Conservation (phyloP, 1,284 basidiomycete genomes). For the Testicularia cyperi region DNA sequence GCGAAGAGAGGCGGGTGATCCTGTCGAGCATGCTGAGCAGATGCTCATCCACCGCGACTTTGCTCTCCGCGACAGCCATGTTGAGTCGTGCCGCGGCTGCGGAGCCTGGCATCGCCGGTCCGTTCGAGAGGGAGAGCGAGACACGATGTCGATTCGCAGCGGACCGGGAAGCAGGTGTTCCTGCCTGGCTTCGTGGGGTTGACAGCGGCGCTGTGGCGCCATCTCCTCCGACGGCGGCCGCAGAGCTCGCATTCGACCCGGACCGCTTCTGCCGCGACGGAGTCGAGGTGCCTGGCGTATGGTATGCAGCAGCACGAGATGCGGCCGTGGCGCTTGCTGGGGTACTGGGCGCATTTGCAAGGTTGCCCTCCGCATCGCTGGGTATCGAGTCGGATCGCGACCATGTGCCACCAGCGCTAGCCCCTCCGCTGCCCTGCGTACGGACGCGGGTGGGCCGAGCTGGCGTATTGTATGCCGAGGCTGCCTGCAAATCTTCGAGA, state of each 20-base stretch:
- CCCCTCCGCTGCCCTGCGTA: conserved; percentile 15
- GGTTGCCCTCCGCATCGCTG: conserved; percentile 6
- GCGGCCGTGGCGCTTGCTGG: too few species aligned
- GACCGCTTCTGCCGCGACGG: conserved; percentile 28
- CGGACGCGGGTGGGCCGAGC: conserved; percentile 7
- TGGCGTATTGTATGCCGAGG: conserved; percentile 27
- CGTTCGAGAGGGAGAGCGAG: conserved; percentile 7
- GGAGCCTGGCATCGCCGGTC: too few species aligned
- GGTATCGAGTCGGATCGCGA: conserved; percentile 18
- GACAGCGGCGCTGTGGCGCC: not conserved
- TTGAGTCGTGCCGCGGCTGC: too few species aligned
- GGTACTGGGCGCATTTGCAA: conserved; percentile 13
- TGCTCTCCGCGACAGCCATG: conserved; percentile 10
- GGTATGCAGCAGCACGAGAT: conserved; percentile 4
- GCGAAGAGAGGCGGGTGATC: conserved; percentile 43
- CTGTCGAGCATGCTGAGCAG: conserved; percentile 43
- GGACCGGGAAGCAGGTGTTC: conserved; percentile 12
- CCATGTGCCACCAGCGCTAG: conserved; percentile 22
- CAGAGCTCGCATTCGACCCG: conserved; percentile 22
- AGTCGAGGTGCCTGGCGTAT: conserved; percentile 13
- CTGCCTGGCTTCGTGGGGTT: conserved; percentile 15
- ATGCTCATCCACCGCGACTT: conserved; percentile 38
- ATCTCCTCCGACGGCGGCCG: not conserved
- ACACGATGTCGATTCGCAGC: conserved; percentile 5
- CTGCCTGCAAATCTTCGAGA: conserved; percentile 26